Percentiles rank a stretch among this genome's conserved stretches.
Conservation (phyloP, 1,284 basidiomycete species). For the Irpex sp. region DNA sequence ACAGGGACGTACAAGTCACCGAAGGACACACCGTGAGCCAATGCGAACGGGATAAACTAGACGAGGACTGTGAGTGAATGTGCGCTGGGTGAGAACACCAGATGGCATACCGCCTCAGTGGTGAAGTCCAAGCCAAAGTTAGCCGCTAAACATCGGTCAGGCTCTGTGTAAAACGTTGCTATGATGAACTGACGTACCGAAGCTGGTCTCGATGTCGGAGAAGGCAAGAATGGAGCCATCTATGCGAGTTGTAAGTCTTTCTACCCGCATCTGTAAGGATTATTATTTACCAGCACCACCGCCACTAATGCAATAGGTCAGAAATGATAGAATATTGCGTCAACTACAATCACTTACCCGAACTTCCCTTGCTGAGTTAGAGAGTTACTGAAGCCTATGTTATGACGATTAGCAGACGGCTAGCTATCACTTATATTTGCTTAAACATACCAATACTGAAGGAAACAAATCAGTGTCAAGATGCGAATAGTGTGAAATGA, state of each 20-base stretch:
- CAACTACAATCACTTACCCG: background rate
- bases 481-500: background rate
- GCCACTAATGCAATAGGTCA: background rate
- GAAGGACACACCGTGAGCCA: slow-evolving; percentile 33
- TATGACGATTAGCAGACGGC: background rate
- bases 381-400: background rate
- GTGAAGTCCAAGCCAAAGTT: slow-evolving; percentile 21
- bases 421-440: background rate
- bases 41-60: slow-evolving; percentile 22
- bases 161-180: no score
- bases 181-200: slow-evolving; percentile 2
- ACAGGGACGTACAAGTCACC: slow-evolving; percentile 27
- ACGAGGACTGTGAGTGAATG: background rate
- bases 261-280: background rate
- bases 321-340: background rate
- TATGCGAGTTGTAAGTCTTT: background rate
- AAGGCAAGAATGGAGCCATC: slow-evolving; percentile 24
- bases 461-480: background rate
- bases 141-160: slow-evolving; percentile 3
- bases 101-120: slow-evolving; percentile 3
- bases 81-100: background rate
- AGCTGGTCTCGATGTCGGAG: slow-evolving; percentile 20
- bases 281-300: slow-evolving; percentile 16
- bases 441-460: background rate
- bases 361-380: slow-evolving; percentile 11